These are phyloP conservation scores for Colletotrichum lupini DNA, from an alignment of 2,329 filamentous ascomycete species.

Conservation along the genomic window DNA sequence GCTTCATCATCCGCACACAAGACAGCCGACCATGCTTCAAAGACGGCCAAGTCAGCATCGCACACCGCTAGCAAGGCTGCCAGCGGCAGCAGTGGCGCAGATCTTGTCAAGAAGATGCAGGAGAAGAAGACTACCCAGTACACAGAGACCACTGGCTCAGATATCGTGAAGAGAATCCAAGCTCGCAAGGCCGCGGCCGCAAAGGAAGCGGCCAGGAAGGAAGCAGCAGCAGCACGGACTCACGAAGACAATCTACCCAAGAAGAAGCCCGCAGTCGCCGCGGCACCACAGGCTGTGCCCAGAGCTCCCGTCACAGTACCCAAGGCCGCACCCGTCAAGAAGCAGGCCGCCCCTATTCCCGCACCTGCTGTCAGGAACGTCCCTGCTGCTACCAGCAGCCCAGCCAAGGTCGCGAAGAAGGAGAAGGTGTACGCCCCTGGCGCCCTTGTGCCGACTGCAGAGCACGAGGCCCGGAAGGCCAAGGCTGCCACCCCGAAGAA, in stretches of 20 bases:
- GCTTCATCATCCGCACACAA: neutral
- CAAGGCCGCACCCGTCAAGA: neutral
- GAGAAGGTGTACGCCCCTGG: constrained; percentile 5
- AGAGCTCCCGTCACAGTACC: neutral
- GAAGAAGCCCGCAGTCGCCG: neutral
- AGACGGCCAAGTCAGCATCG: neutral
- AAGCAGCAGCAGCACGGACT: neutral
- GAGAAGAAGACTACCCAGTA: constrained; percentile 17
- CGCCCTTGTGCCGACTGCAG: neutral
- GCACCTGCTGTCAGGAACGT: neutral
- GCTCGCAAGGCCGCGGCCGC: constrained; percentile 12
- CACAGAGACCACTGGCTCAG: neutral
- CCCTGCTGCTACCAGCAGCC: neutral
- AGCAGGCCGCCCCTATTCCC: neutral
- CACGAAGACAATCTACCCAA: neutral
- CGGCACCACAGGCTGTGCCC: neutral
- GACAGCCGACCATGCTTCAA: neutral
- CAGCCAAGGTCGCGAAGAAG: neutral
- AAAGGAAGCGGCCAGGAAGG: neutral
- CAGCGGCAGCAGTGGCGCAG: neutral
- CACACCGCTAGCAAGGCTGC: neutral
- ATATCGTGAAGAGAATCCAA: constrained; percentile 26
- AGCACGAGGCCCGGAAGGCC: constrained; percentile 5
- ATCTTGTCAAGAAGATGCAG: constrained; percentile 5
- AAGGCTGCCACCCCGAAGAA: constrained; percentile 4